Evolutionary conservation across 2,329 filamentous ascomycete genomes (phyloP).

Genomic region (Grosmannia penicillata): DNA sequence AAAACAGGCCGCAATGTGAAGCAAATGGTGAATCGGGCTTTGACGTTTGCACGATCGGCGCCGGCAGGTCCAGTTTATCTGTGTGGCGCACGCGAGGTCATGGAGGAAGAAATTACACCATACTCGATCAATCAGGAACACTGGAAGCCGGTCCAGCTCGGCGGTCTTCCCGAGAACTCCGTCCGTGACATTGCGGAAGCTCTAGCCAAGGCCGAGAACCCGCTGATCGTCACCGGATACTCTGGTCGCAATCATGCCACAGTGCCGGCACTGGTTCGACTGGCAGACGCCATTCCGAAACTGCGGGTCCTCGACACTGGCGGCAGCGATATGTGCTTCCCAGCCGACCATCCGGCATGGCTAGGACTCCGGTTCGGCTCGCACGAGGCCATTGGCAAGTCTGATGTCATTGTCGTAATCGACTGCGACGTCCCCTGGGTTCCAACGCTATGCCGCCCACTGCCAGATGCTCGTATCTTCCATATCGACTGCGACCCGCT

Average conservation of each 20-base stretch:
- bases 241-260: conserved; percentile 51
- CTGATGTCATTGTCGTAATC: conserved; percentile 72
- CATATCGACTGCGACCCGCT: conserved; percentile 52
- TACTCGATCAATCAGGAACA: conserved; percentile 52
- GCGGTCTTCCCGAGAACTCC: conserved; percentile 38
- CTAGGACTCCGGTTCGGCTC: conserved; percentile 59
- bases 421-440: conserved; percentile 94
- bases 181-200: conserved; percentile 46
- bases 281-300: conserved; percentile 54
- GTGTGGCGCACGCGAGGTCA: conserved; percentile 62
- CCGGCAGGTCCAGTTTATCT: conserved; percentile 73
- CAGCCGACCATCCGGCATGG: conserved; percentile 52
- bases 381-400: conserved; percentile 57
- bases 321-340: conserved; percentile 72
- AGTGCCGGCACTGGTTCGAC: conserved; percentile 45
- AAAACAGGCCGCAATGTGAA: conserved; percentile 77
- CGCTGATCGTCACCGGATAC: conserved; percentile 58
- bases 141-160: conserved; percentile 58
- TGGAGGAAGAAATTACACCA: conserved; percentile 70
- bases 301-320: conserved; percentile 61
- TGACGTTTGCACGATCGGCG: conserved; percentile 66
- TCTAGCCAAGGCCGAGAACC: conserved; percentile 47
- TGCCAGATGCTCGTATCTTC: conserved; percentile 37
- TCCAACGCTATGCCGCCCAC: conserved; percentile 52
- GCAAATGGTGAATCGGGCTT: conserved; percentile 72